Evolutionary conservation across 2,329 filamentous ascomycete genomes (phyloP).

Genomic region (Cercospora janseana): DNA sequence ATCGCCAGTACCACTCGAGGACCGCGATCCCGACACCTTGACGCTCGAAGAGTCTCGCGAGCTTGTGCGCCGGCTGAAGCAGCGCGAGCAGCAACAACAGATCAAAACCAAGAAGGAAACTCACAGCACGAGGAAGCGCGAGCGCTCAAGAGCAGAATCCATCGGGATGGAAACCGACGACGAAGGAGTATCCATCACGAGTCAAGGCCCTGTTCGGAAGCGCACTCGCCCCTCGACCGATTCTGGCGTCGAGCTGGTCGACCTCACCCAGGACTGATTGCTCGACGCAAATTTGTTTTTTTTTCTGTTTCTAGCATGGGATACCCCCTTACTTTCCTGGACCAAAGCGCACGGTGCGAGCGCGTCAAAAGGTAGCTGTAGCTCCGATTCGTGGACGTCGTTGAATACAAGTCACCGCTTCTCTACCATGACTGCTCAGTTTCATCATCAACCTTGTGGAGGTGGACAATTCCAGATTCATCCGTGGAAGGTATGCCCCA

Average conservation of each 20-base stretch:
- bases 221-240: constrained; percentile 21
- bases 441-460: too few species aligned
- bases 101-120: constrained; percentile 21
- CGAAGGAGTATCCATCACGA: constrained; percentile 17
- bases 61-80: constrained; percentile 19
- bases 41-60: constrained; percentile 30
- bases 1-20: constrained; percentile 29
- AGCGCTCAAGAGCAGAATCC: constrained; percentile 19
- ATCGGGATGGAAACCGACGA: constrained; percentile 23
- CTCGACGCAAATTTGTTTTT: neutral
- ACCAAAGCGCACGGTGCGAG: neutral
- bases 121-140: constrained; percentile 27
- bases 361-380: too few species aligned
- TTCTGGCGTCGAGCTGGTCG: constrained; percentile 28
- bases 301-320: neutral
- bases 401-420: too few species aligned
- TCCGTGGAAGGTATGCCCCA: too few species aligned
- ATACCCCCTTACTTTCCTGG: too few species aligned
- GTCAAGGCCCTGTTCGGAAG: constrained; percentile 11
- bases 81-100: constrained; percentile 11
- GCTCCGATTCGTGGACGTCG: too few species aligned
- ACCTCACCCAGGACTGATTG: constrained; percentile 29
- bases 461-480: too few species aligned
- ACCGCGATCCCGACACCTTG: constrained; percentile 30
- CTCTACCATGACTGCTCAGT: too few species aligned